Evolutionary conservation across 1,284 basidiomycete genomes (phyloP), one percentile per base, ranked within the genome.

Genomic region (Cryptococcus jaspeensis): DNA sequence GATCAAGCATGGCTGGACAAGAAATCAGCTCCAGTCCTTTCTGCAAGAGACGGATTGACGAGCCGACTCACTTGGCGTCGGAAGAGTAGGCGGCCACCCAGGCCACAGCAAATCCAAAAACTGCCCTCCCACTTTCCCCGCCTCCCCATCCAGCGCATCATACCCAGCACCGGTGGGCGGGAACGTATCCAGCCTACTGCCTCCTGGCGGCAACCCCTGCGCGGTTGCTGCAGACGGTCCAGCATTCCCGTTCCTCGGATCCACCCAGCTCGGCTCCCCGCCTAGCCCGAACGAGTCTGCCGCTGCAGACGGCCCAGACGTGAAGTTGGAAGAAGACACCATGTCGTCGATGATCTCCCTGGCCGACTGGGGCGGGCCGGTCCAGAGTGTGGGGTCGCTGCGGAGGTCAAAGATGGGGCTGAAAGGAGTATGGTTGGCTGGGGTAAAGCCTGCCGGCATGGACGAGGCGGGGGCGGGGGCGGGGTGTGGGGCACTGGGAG

Each of bases 41-140:
- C 25, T 16, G 18, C 38, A n/a, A 16, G 20, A 47, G 15, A 44
- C 46, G 42, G 11, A 39, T 11, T n/a, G n/a, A n/a, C n/a, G n/a
- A n/a, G 39, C n/a, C 18, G 2, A 60, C 63, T 49, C 42, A 64
- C 60, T 52, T 7, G 72, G 76, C 2, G 70, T 64, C 0, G 76
- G 74, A 16, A 78, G 59, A 5, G 64, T 63, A 9, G 66, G 62
- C 5, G 71, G 68, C 75, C 75, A 77, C 0, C 72, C 74, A 5
- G 74, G 74, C 65, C 68, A 74, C 5, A 76, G 45, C 9, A 75
- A 46, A 18, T 70, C 70, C 39, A 69, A 43, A 40, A 68, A 67
- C 1, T 58, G 56, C 16, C 63, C 62, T n/a, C 63, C 59, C 25
- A 64, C 39, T 18, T 59, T 61, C 8, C 64, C 67, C 1, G 66